These are phyloP conservation scores for Exophiala sp. DNA, from an alignment of 2,329 filamentous ascomycete genomes.

Conservation along the genomic window DNA sequence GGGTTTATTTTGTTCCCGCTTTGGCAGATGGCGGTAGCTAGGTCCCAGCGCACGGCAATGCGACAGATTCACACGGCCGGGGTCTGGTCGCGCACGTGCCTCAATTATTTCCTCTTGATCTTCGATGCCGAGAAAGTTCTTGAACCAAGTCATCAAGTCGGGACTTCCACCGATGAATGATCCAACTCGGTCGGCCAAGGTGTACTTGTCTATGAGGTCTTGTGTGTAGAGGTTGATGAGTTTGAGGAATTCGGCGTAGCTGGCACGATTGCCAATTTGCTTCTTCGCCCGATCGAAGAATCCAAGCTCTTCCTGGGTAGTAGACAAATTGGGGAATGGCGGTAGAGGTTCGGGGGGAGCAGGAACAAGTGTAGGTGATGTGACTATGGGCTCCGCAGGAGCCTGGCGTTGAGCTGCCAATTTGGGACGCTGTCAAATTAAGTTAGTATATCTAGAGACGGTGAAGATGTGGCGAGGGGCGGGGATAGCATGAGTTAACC, in stretches of 20 bases:
- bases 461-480: neutral
- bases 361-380: constrained; percentile 79
- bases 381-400: constrained; percentile 52
- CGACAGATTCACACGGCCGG: constrained; percentile 80
- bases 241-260: constrained; percentile 94
- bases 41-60: constrained; percentile 94
- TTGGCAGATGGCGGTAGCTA: constrained; percentile 87
- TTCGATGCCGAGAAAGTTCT: constrained; percentile 72
- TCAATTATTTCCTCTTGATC: constrained; percentile 72
- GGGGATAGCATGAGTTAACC: neutral
- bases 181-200: constrained; percentile 74
- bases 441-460: constrained; percentile 1
- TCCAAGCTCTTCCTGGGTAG: constrained; percentile 74
- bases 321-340: constrained; percentile 65
- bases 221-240: constrained; percentile 93
- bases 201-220: constrained; percentile 79
- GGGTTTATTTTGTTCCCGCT: constrained; percentile 80
- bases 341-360: constrained; percentile 80
- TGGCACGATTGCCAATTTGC: constrained; percentile 83
- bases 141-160: constrained; percentile 86
- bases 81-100: constrained; percentile 67
- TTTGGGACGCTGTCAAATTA: constrained; percentile 21
- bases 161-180: constrained; percentile 81
- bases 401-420: constrained; percentile 19
- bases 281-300: constrained; percentile 98